Base-by-base conservation (phyloP, 495 filamentous ascomycete genomes). In the Pyrenopolyporus hunteri region DNA sequence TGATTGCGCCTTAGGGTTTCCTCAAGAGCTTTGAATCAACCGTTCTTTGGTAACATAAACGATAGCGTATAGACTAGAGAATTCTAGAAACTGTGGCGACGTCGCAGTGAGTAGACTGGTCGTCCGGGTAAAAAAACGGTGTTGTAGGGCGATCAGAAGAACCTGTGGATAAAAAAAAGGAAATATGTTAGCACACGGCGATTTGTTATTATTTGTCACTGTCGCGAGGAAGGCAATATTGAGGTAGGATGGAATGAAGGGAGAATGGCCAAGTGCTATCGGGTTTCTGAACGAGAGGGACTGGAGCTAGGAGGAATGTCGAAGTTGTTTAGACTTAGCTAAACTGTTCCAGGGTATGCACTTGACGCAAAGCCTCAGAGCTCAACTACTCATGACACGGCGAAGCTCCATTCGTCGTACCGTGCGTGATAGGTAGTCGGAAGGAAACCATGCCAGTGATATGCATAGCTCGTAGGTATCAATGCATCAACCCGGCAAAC, bases 341-440 rank as follows among this genome's bases (percentile, higher is more conserved):
- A 53, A 55, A 50, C 58, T 31, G 49, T 50, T 65, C 29, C 40
- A 43, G 51, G 57, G 37, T 83, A 79, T n/a, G 79, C 85, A 13
- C 84, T 87, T 70, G 87, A 90, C 59, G 88, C 86, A 28, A 87
- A 91, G 70, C 90, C 89, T 62, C 88, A 90, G 63, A 86, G n/a
- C 87, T 35, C 75, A 89, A 33, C 89, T 87, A 86, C 85, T 86
- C 17, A 89, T 91, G 83, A 82, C 87, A n/a, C n/a, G n/a, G n/a
- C n/a, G n/a, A n/a, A n/a, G n/a, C n/a, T n/a, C n/a, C 44, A 23
- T 54, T 51, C 53, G 59, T 57, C 48, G 42, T 55, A 64, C 58
- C 55, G 45, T 49, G 55, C 57, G 35, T 53, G 32, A 69, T 42
- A 48, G 40, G 29, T 57, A 58, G 25, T 63, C 54, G 63, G 54